A percentile compares a stretch with the other conserved stretches of the same genome.
phyloP scores from a whole-genome alignment of 1,139 yeast genomes.

The Suhomyces yuchorum region DNA sequence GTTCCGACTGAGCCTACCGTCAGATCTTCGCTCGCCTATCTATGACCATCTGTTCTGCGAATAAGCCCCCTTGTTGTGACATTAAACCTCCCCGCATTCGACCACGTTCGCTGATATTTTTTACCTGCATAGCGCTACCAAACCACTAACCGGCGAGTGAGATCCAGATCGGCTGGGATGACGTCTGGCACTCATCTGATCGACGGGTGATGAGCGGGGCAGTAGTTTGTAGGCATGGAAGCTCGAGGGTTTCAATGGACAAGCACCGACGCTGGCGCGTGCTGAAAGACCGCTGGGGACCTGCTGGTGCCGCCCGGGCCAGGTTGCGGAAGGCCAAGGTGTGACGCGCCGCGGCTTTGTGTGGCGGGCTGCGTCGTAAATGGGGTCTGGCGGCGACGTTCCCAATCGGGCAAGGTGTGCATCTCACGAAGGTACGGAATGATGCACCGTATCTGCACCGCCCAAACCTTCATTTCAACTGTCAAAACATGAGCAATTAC shows the following conservation, averaged over 20 bases:
- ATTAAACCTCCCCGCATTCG: constrained; percentile 2
- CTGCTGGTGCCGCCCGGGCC: too few relatives aligned
- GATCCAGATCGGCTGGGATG: background rate
- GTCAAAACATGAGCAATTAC: background rate
- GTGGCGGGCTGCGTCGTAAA: background rate
- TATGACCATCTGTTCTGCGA: background rate
- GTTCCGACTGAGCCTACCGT: background rate
- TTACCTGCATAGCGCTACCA: background rate
- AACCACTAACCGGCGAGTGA: background rate
- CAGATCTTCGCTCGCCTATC: constrained; percentile 4
- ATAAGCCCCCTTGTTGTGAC: constrained; percentile 3
- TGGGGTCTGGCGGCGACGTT: background rate
- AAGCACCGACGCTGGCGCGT: too few relatives aligned
- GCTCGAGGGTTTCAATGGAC: background rate
- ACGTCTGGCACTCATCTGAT: background rate
- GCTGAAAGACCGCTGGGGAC: too few relatives aligned
- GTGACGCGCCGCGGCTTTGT: constrained; percentile 1
- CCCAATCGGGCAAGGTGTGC: background rate
- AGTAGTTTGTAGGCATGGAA: background rate
- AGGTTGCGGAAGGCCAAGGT: too few relatives aligned
- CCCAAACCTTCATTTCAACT: background rate
- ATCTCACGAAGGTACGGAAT: background rate
- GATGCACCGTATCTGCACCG: constrained; percentile 1
- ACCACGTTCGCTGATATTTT: constrained; percentile 1
- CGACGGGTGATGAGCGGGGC: background rate